phyloP scores from a whole-genome alignment of 495 filamentous ascomycete species.

The Annulohypoxylon bovei region DNA sequence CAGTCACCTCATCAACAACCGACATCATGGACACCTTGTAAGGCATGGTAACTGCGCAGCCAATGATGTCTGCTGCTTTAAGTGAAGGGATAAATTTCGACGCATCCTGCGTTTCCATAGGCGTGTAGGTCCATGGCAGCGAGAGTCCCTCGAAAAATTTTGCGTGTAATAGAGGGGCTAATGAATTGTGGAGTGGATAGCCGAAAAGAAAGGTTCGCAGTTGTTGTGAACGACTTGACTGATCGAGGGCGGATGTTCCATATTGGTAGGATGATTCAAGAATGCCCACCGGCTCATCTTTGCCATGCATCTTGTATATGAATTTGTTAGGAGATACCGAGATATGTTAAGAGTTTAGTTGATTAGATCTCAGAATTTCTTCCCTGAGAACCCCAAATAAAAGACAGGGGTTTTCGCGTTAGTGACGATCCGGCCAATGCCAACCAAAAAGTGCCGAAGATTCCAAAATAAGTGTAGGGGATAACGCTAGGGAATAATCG shows the following conservation, averaged over 20 bases:
- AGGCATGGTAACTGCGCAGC: neutral
- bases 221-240: neutral
- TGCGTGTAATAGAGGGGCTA: neutral
- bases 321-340: neutral
- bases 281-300: neutral
- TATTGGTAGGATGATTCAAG: conserved; percentile 6
- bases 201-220: conserved; percentile 3
- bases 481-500: neutral
- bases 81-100: neutral
- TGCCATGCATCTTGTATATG: neutral
- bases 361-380: neutral
- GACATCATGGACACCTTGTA: conserved; percentile 7
- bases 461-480: neutral
- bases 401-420: neutral
- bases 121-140: neutral
- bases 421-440: neutral
- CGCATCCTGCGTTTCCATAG: conserved; percentile 3
- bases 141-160: conserved; percentile 6
- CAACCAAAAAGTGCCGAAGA: neutral
- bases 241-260: neutral
- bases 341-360: neutral
- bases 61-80: neutral
- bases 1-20: neutral
- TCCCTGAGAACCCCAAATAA: too few species aligned
- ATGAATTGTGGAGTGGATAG: conserved; percentile 4